Evolutionary conservation across 352 stramenopile genomes (phyloP), one percentile per base, ranked within the genome.

Genomic region (Phytophthora boehmeriae): DNA sequence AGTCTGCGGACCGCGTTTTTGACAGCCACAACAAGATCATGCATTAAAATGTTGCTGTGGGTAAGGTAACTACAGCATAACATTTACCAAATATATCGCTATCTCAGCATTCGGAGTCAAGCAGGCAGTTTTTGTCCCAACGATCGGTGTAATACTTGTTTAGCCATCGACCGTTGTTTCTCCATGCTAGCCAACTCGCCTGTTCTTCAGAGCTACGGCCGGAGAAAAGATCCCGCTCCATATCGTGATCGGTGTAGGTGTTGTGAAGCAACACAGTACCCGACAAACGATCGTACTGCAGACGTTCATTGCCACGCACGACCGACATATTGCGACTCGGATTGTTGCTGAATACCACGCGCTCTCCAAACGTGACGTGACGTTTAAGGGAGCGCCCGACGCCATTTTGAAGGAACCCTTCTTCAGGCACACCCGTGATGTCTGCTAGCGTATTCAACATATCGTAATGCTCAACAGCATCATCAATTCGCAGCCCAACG

Each of bases 141-240:
- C 75, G 75, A 9, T 68, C 55, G 43, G 80, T 82, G 54, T 86
- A 89, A 58, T 89, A 86, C 49, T 67, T 22, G 23, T 78, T 84
- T 41, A 86, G 38, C 14, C 66, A 51, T 14, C 77, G 66, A 1
- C 75, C 75, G 8, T 47, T 53, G 11, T 69, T 47, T 22, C 76
- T 55, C 35, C 67, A 46, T 6, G 32, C 41, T 2, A 53, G 20
- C 57, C 63, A 73, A 14, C 63, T 35, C 1, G 34, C 44, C 39
- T 75, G 57, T 39, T 78, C 59, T 6, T 55, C 46, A 2, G 30
- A 19, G 0, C 20, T 70, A 8, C 75, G 51, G 11, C 28, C 25
- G 30, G 67, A 69, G 17, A 75, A 76, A 50, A 86, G 48, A 20
- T 85, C 76, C 23, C 66, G n/a, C 34, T 53, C 51, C 45, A 73